Base-by-base conservation (phyloP, 768 basidiomycete genomes). In the Serendipita vermifera region DNA sequence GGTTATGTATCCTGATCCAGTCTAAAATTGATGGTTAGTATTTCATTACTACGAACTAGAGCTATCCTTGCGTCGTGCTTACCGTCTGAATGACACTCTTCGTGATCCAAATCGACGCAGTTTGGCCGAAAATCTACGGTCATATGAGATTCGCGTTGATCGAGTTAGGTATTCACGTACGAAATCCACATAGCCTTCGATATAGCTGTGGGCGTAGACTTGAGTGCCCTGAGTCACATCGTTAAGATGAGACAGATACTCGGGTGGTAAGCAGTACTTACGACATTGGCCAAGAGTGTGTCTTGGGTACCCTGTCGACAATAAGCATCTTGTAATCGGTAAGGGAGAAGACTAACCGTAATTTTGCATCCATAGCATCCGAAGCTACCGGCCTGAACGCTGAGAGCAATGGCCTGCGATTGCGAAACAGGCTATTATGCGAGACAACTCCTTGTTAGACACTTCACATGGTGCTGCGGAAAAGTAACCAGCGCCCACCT, bases 91-190 rank as follows among this genome's bases (percentile, higher is more conserved):
- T 51, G 27, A 51, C 46, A 6, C 20, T 51, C 46, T 51, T 51
- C n/a, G 46, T 29, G 46, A 51, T 29, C 46, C 46, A 51, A 29
- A 51, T 51, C 9, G 46, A 51, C 27, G 46, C 46, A 6, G 46
- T 51, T 51, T 51, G 46, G 22, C 46, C 46, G 31, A 51, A 51
- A 29, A 51, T 51, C 46, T 51, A 29, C n/a, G n/a, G 56, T 51
- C 9, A 51, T 43, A 24, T 22, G 7, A 7, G 15, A 51, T 20
- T 4, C 22, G 15, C n/a, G 46, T 22, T 6, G 29, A 33, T 48
- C 31, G 31, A 6, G 74, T n/a, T n/a, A n/a, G 20, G 29, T 15
- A 17, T 29, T 75, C 77, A 51, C 46, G 4, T n/a, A 51, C 46
- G n/a, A 51, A 51, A 29, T 51, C 46, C 15, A 51, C 46, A n/a